phyloP scores from a whole-genome alignment of 306 rosid genomes.

The Trichosanthes truncata region DNA sequence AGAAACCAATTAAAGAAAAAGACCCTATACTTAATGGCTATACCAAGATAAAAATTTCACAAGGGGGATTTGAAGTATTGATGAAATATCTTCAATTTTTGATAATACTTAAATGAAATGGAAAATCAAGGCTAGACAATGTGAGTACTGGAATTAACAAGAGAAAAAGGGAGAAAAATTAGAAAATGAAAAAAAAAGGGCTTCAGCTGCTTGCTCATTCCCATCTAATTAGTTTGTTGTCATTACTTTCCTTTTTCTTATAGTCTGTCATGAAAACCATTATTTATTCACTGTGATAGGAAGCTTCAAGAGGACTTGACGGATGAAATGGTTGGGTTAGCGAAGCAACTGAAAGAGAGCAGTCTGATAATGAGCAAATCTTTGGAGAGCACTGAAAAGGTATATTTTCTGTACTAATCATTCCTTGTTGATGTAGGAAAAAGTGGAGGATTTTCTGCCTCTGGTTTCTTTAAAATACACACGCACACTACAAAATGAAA shows the following conservation, averaged over 20 bases:
- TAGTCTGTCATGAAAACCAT: neutral
- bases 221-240: neutral
- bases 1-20: neutral
- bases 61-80: neutral
- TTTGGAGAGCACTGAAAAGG: conserved; percentile 71
- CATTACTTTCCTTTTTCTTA: neutral
- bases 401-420: conserved; percentile 10
- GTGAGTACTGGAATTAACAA: neutral
- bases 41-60: neutral
- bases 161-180: neutral
- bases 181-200: neutral
- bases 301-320: conserved; percentile 93
- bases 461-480: neutral
- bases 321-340: conserved; percentile 89
- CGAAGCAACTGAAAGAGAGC: conserved; percentile 86
- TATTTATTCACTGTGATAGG: conserved; percentile 24
- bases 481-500: neutral
- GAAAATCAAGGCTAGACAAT: neutral
- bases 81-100: neutral
- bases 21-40: neutral
- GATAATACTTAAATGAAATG: neutral
- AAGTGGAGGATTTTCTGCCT: neutral
- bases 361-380: conserved; percentile 78
- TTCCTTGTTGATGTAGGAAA: neutral
- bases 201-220: neutral